These are phyloP conservation scores for Fulvia fulva DNA, from an alignment of 2,329 filamentous ascomycete genomes.

Conservation along the genomic window DNA sequence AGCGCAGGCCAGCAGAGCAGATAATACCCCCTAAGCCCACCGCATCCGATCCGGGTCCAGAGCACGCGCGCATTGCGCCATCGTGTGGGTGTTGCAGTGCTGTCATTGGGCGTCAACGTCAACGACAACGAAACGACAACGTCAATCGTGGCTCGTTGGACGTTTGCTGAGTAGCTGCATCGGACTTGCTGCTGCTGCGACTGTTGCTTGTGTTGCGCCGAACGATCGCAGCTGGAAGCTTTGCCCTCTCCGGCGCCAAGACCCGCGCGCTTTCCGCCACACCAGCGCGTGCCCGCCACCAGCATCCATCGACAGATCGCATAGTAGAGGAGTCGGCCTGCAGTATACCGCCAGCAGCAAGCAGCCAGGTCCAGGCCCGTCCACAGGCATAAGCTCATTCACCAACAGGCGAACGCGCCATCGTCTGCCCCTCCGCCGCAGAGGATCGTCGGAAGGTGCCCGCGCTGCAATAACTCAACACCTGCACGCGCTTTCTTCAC, in stretches of 20 bases:
- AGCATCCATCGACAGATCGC: not conserved
- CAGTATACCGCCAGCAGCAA: not conserved
- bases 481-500: constrained; percentile 3
- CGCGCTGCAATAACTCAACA: not conserved
- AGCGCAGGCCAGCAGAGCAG: not conserved
- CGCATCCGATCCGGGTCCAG: not conserved
- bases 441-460: not conserved
- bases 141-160: not conserved
- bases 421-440: not conserved
- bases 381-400: not conserved
- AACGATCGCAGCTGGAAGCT: not conserved
- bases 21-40: not conserved
- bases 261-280: not conserved
- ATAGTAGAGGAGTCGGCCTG: not conserved
- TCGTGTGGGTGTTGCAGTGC: not conserved
- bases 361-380: not conserved
- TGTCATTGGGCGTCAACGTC: constrained; percentile 1
- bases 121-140: no score
- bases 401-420: not conserved
- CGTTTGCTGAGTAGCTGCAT: not conserved
- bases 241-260: not conserved
- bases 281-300: not conserved
- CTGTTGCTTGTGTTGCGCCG: not conserved
- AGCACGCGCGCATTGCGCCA: not conserved
- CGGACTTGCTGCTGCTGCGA: not conserved